Percentiles rank a stretch among this genome's conserved stretches.
These are phyloP conservation scores for Fagus sylvatica DNA, from an alignment of 306 rosid genomes.

Conservation along the genomic window DNA sequence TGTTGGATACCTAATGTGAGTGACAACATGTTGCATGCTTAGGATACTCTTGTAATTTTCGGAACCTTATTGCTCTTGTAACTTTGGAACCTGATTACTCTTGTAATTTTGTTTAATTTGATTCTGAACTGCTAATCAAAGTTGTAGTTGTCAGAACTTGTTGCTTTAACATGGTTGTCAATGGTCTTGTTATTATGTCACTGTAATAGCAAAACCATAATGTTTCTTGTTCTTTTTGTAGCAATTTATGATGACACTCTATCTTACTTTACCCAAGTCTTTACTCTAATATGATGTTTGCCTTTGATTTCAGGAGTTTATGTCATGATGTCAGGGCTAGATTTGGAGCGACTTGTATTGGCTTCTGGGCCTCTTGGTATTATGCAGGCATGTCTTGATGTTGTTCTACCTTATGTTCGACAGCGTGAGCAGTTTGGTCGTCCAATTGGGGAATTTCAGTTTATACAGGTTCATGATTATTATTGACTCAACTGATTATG, in stretches of 20 bases:
- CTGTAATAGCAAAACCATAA: background rate
- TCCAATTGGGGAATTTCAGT: conserved; percentile 96
- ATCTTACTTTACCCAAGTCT: background rate
- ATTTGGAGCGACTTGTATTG: conserved; percentile 93
- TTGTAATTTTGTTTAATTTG: background rate
- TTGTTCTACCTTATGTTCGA: conserved; percentile 80
- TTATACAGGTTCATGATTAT: conserved; percentile 68
- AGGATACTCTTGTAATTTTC: background rate
- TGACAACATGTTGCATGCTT: background rate
- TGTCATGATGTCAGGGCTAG: conserved; percentile 97
- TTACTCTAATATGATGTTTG: conserved; percentile 4
- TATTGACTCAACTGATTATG: conserved; percentile 7
- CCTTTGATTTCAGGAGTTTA: conserved; percentile 73
- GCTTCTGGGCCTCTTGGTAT: conserved; percentile 88
- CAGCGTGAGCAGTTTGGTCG: conserved; percentile 96
- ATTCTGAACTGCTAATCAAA: background rate
- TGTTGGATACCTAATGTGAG: background rate
- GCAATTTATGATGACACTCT: background rate
- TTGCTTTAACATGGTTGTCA: background rate
- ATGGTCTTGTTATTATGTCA: background rate
- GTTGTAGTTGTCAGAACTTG: background rate
- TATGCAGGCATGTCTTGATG: conserved; percentile 96
- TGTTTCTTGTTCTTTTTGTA: background rate
- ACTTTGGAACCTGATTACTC: background rate
- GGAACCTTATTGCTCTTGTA: background rate